Evolutionary conservation across 192 early-diverging fungal genomes (phyloP).

Genomic region (Lunasporangiospora selenospora): DNA sequence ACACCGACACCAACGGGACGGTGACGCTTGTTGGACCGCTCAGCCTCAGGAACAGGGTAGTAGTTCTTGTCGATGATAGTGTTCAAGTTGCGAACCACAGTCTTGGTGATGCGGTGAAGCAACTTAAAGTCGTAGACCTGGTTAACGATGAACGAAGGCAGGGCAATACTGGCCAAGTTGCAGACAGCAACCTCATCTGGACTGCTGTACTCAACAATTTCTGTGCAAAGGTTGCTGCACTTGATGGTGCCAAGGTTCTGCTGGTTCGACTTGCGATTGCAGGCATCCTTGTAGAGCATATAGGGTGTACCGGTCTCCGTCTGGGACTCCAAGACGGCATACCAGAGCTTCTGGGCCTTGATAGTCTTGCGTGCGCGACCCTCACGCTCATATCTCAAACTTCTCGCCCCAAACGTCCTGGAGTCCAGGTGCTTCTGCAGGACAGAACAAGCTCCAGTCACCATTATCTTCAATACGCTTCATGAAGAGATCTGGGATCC

Average conservation of each 20-base stretch:
- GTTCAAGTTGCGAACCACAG: constrained; percentile 92
- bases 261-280: constrained; percentile 99
- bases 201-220: constrained; percentile 95
- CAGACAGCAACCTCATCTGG: constrained; percentile 98
- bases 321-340: constrained; percentile 94
- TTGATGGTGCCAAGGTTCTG: constrained; percentile 99
- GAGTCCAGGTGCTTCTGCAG: constrained; percentile 90
- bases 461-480: constrained; percentile 91
- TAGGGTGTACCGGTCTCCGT: constrained; percentile 98
- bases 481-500: constrained; percentile 99
- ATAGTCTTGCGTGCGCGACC: constrained; percentile 89
- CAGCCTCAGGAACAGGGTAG: constrained; percentile 92
- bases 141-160: constrained; percentile 84
- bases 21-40: constrained; percentile 90
- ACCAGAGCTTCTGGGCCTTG: constrained; percentile 98
- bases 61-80: constrained; percentile 98
- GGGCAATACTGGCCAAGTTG: constrained; percentile 93
- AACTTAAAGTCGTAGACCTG: constrained; percentile 83
- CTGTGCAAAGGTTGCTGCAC: constrained; percentile 98
- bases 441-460: constrained; percentile 96
- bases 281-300: constrained; percentile 99
- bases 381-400: constrained; percentile 91
- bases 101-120: constrained; percentile 86
- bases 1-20: constrained; percentile 98
- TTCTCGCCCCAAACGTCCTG: constrained; percentile 93